A percentile compares a stretch with the other conserved stretches of the same genome.
Evolutionary conservation across 1,284 basidiomycete genomes (phyloP).

Genomic region (Leccinum holopus): DNA sequence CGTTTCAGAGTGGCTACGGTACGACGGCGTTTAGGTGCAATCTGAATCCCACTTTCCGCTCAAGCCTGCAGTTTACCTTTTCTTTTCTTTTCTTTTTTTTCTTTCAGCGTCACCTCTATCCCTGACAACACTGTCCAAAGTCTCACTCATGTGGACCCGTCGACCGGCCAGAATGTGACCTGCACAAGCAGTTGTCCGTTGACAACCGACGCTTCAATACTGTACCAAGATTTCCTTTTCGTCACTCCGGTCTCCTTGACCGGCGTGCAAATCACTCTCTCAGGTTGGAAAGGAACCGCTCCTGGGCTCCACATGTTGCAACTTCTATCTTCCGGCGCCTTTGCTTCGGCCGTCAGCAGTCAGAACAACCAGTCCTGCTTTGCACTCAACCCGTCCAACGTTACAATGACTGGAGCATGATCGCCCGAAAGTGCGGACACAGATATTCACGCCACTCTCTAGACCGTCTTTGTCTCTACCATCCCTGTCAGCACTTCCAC

Average conservation of each 20-base stretch:
- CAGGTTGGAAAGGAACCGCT: slow-evolving; percentile 71
- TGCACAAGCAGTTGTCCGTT: slow-evolving; percentile 75
- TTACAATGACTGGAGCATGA: slow-evolving; percentile 71
- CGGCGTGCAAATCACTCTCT: slow-evolving; percentile 81
- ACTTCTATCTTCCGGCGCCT: too few relatives aligned
- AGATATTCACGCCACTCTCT: slow-evolving; percentile 75
- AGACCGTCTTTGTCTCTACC: slow-evolving; percentile 70
- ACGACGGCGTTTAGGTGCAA: slow-evolving; percentile 83
- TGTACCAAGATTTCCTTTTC: slow-evolving; percentile 90
- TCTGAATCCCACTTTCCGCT: not conserved
- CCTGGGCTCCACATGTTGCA: slow-evolving; percentile 56
- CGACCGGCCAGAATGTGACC: slow-evolving; percentile 68
- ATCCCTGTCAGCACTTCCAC: slow-evolving; percentile 66
- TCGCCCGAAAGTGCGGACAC: slow-evolving; percentile 59
- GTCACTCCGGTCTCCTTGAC: slow-evolving; percentile 62
- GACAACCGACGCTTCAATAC: slow-evolving; percentile 67
- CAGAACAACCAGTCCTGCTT: too few relatives aligned
- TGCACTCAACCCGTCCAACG: slow-evolving; percentile 33
- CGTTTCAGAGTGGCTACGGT: slow-evolving; percentile 76
- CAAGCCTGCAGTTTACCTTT: slow-evolving; percentile 2
- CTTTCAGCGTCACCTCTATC: slow-evolving; percentile 71
- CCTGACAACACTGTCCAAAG: slow-evolving; percentile 84
- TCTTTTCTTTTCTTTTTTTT: slow-evolving; percentile 13
- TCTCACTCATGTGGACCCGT: slow-evolving; percentile 76
- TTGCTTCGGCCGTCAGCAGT: too few relatives aligned